Evolutionary conservation across 2,329 filamentous ascomycete genomes (phyloP).

Genomic region (Tympanopsis confertula): DNA sequence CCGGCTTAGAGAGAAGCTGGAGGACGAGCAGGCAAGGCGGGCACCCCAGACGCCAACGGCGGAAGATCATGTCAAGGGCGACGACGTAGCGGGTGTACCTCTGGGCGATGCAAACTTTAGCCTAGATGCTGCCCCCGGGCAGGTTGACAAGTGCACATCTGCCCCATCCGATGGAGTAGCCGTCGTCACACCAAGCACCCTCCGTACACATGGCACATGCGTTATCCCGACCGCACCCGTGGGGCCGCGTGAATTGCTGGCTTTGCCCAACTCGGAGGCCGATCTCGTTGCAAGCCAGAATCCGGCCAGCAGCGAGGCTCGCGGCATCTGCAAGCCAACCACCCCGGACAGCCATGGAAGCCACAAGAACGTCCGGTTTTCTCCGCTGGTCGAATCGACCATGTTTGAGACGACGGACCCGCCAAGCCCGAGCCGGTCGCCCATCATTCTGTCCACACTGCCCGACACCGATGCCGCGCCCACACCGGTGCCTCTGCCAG

Average conservation of each 20-base stretch:
- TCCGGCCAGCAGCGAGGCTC: not conserved
- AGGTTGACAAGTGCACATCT: no score
- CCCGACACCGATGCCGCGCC: constrained; percentile 5
- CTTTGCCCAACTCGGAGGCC: constrained; percentile 41
- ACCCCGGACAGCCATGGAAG: constrained; percentile 19
- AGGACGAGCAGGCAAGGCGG: constrained; percentile 28
- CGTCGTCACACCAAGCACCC: no score
- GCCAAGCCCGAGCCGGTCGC: constrained; percentile 29
- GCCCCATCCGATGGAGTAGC: no score
- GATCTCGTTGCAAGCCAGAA: constrained; percentile 16
- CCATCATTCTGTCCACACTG: constrained; percentile 10
- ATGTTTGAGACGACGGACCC: constrained; percentile 43
- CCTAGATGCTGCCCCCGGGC: no score
- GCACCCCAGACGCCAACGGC: not conserved
- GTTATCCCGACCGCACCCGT: constrained; percentile 7
- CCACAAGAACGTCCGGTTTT: constrained; percentile 61
- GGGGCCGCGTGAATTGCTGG: constrained; percentile 27
- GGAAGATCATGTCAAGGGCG: not conserved
- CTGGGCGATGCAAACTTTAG: constrained; percentile 25
- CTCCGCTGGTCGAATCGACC: constrained; percentile 52
- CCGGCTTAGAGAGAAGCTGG: no score
- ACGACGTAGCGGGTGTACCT: not conserved
- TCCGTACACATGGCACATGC: no score
- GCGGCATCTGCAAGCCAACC: not conserved
- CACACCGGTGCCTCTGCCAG: not conserved